Evolutionary conservation across 1,139 yeast genomes (phyloP), one percentile per base, ranked within the genome.

Genomic region (Taphrina communis): DNA sequence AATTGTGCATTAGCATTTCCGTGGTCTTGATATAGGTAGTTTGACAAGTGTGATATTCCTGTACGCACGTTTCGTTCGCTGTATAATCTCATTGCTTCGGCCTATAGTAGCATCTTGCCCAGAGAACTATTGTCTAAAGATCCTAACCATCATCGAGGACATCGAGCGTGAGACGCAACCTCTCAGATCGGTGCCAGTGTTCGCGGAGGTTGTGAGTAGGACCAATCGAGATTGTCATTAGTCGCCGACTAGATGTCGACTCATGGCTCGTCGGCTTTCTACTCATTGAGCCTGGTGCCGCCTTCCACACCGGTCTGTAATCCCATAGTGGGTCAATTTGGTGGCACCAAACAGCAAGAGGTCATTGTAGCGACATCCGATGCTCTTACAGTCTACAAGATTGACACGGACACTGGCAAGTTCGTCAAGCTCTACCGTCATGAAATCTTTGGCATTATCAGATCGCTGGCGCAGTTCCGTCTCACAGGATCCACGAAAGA

Each of bases 271-370:
- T 63, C 67, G 9, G 67, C 67, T 6, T 63, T 63, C 61, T 63
- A 63, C 21, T 56, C 67, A 11, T 38, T 63, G 56, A 42, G 38
- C 12, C 55, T 63, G 39, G 55, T 63, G 11, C 61, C 53, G 12
- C 67, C 67, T 9, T 55, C 67, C 14, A 38, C 59, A 17, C 60
- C 60, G 19, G 61, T 57, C 35, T 63, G 67, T 46, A 77, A 79
- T 56, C 82, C 93, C 1, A 80, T 88, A 12, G 81, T 85, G 2
- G 97, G 97, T 0, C 85, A 84, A 72, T 92, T 92, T 76, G 78
- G 84, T 0, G 89, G 89, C 12, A 80, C 79, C 70, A 82, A 83
- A 73, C 77, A 82, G n/a, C 72, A 70, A 42, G 93, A 89, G 75
- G 88, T 88, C 72, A 78, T 90, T n/a, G 83, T 88, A 9, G 87